phyloP scores from a whole-genome alignment of 371 early-diverging fungal species.

The Nematocida displodere region DNA sequence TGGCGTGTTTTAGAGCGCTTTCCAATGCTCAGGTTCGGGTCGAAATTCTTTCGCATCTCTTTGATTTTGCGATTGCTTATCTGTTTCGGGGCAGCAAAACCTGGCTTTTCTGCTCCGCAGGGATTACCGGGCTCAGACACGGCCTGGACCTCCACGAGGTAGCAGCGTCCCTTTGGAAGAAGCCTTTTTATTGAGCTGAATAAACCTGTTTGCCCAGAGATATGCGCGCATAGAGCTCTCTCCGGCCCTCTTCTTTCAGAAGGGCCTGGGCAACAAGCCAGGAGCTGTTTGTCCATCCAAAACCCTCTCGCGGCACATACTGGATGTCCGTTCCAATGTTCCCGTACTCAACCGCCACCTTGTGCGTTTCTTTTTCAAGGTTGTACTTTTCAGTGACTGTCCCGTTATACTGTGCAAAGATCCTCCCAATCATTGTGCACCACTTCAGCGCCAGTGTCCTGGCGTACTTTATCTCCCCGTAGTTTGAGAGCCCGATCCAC shows the following conservation, averaged over 20 bases:
- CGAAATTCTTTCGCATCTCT: neutral
- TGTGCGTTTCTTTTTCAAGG: constrained; percentile 33
- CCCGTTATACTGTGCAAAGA: constrained; percentile 46
- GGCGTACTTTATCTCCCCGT: constrained; percentile 5
- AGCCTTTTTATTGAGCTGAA: too few species aligned
- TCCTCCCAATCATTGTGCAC: constrained; percentile 48
- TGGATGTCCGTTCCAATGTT: constrained; percentile 36
- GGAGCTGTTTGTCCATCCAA: constrained; percentile 52
- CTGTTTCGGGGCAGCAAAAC: neutral
- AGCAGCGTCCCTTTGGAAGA: neutral
- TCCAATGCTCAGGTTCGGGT: neutral
- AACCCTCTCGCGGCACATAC: constrained; percentile 42
- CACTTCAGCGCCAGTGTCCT: constrained; percentile 29
- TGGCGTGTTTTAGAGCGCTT: neutral
- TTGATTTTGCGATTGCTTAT: neutral
- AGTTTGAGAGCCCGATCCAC: constrained; percentile 46
- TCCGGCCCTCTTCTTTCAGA: constrained; percentile 23
- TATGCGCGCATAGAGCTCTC: constrained; percentile 45
- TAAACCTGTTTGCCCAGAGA: too few species aligned
- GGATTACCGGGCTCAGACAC: constrained; percentile 3
- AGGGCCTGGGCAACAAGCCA: constrained; percentile 45
- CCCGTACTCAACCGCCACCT: constrained; percentile 45
- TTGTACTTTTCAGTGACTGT: constrained; percentile 52
- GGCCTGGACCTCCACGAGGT: constrained; percentile 11
- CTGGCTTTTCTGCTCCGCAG: neutral